Base-by-base conservation (phyloP, 352 stramenopile genomes). In the Aphanomyces stellatus region DNA sequence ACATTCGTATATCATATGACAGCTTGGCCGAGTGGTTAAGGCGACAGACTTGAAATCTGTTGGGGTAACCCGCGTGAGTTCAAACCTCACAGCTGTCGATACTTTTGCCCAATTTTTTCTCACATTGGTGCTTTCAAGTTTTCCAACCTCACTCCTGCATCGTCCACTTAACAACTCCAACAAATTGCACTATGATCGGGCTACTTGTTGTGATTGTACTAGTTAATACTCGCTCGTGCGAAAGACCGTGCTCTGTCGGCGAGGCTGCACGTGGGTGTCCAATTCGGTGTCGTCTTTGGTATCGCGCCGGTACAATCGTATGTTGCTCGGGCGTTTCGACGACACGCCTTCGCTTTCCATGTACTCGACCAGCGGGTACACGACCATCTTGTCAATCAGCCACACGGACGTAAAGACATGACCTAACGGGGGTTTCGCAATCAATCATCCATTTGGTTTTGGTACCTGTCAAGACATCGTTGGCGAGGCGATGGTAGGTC, bases 1-100 rank as follows among this genome's bases (percentile, higher is more conserved):
- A 2, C n/a, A 0, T 46, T 19, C 0, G n/a, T 2, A 2, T 46
- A 2, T 46, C 13, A n/a, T 0, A 51, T 31, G 55, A 48, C 55
- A 63, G 55, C 55, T 63, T 63, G 55, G 55, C 55, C 55, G 55
- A 63, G 55, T 63, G 55, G 55, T 63, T 63, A 63, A 63, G 55
- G 55, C 55, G 55, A 48, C 37, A 63, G 55, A 27, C 55, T 63
- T 27, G 22, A 48, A 63, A 63, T 27, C 37, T 63, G 37, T 48
- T 63, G 55, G 55, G 55, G 55, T 33, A 63, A 63, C 55, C 55
- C 55, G 55, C 55, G 55, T 63, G 55, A 63, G 55, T 63, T 63
- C 55, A 33, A 63, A 63, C 37, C 55, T 63, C 55, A 63, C 55
- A 63, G 55, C 55, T 63, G 55, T 48, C 55, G 55, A 53, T 49